Base-by-base conservation (phyloP, 2,329 filamentous ascomycete species). In the Alternaria burnsii region DNA sequence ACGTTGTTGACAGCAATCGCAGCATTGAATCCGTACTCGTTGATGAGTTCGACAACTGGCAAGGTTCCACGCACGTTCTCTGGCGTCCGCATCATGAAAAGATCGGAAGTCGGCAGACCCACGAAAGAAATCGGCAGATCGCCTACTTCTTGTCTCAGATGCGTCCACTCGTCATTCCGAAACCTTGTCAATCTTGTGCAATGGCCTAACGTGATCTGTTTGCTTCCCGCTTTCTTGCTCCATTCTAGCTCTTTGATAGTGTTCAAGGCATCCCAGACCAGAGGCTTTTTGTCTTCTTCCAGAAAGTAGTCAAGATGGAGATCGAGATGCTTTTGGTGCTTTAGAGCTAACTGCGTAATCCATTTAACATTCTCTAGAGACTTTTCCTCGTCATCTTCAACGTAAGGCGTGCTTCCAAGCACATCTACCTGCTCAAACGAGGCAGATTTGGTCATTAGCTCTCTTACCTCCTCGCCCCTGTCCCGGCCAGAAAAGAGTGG, bases 291-390 rank as follows among this genome's bases (percentile, higher is more conserved):
- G 1, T 71, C 67, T 2, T 76, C 60, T 52, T 88, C 83, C 3
- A 92, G 79, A 58, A 88, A 88, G 73, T 92, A 92, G 74, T 92
- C 90, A 6, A 92, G 81, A 71, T 92, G 90, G 46, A 92, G 87
- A 69, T 92, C 90, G 5, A 92, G 76, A 71, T 90, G 86, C 52
- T 88, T 82, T 2, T 75, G 71, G 40, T 82, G 71, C 22, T 78
- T 62, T 38, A 88, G 71, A 2, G 88, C 87, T 24, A 82, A 80
- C 2, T 82, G 78, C 40, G 90, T 79, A 16, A 89, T 86, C 86
- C 87, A 92, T 18, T 84, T 79, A 18, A 91, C 85, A 68, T 91
- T 92, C 50, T 74, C 71, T 53, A 83, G 79, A 60, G 84, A 82
- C 7, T 82, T 82, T 10, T 78, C 74, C 20, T 79, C 69, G 26